Percentiles rank a stretch among this genome's conserved stretches.
phyloP scores from a whole-genome alignment of 108 stramenopile species.

The Bacterosira constricta region DNA sequence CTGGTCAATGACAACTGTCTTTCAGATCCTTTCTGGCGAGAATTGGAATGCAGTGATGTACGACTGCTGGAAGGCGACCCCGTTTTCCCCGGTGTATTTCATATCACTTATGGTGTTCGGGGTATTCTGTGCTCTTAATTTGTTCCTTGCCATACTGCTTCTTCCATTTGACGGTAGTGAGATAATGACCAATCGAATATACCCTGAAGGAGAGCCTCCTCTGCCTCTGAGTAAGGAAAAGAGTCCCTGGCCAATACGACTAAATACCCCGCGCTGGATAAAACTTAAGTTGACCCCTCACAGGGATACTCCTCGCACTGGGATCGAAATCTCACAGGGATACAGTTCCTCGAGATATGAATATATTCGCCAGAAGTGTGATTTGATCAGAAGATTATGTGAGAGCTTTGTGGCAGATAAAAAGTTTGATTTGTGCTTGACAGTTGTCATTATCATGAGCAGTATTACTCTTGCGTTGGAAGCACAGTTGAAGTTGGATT shows the following conservation, averaged over 20 bases:
- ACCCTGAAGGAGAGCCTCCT: too few relatives aligned
- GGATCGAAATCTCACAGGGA: too few relatives aligned
- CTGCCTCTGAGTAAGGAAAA: too few relatives aligned
- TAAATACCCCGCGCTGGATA: too few relatives aligned
- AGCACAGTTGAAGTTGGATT: too few relatives aligned
- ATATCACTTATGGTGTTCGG: conserved; percentile 55
- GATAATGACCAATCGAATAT: background rate
- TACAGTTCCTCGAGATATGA: background rate
- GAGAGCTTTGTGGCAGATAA: conserved; percentile 1
- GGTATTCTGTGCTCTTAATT: conserved; percentile 57
- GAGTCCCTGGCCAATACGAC: too few relatives aligned
- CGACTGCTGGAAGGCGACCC: conserved; percentile 51
- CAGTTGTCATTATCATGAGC: conserved; percentile 40
- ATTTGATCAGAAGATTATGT: too few relatives aligned
- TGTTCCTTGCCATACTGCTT: conserved; percentile 72
- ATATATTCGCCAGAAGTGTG: too few relatives aligned
- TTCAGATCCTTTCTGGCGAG: conserved; percentile 65
- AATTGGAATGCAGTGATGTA: conserved; percentile 75
- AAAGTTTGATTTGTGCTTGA: conserved; percentile 35
- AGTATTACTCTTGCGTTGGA: conserved; percentile 44
- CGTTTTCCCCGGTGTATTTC: conserved; percentile 52
- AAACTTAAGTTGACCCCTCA: too few relatives aligned
- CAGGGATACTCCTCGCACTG: too few relatives aligned
- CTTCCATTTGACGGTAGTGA: conserved; percentile 54
- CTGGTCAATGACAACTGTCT: conserved; percentile 51